Percentiles rank a stretch among this genome's conserved stretches.
These are phyloP conservation scores for Hysterium pulicare DNA, from an alignment of 2,329 filamentous ascomycete species.

Conservation along the genomic window DNA sequence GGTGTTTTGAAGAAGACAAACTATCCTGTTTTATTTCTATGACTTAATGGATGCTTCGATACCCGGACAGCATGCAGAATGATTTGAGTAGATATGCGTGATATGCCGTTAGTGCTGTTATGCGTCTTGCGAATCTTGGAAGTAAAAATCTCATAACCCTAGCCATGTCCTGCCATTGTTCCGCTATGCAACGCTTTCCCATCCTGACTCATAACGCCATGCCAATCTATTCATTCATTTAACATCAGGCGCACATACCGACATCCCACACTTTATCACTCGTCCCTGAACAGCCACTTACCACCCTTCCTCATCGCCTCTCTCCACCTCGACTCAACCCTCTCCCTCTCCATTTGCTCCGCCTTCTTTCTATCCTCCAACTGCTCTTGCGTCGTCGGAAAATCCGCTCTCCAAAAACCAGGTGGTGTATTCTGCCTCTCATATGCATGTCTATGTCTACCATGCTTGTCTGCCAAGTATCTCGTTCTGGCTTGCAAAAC, in stretches of 20 bases:
- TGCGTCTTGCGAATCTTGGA: too few species aligned
- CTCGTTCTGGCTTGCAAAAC: slow-evolving; percentile 74
- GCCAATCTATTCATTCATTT: too few species aligned
- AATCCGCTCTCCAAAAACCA: slow-evolving; percentile 87
- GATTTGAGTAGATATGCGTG: too few species aligned
- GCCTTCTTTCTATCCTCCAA: slow-evolving; percentile 64
- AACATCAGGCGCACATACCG: too few species aligned
- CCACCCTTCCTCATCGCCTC: slow-evolving; percentile 79
- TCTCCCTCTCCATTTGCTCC: slow-evolving; percentile 58
- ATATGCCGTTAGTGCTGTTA: too few species aligned
- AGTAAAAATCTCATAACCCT: too few species aligned
- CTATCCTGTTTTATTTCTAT: too few species aligned
- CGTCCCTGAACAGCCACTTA: slow-evolving; percentile 78
- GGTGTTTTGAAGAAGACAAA: slow-evolving; percentile 62
- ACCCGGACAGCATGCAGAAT: too few species aligned
- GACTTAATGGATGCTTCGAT: too few species aligned
- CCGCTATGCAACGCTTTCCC: too few species aligned
- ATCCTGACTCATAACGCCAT: neutral
- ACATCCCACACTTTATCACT: slow-evolving; percentile 54
- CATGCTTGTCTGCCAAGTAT: slow-evolving; percentile 69
- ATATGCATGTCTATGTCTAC: slow-evolving; percentile 74
- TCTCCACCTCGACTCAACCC: slow-evolving; percentile 69
- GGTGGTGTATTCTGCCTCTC: slow-evolving; percentile 71
- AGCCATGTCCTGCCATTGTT: too few species aligned
- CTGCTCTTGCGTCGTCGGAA: slow-evolving; percentile 82